Evolutionary conservation across 2,329 filamentous ascomycete genomes (phyloP).

Genomic region (Exophiala spinifera): DNA sequence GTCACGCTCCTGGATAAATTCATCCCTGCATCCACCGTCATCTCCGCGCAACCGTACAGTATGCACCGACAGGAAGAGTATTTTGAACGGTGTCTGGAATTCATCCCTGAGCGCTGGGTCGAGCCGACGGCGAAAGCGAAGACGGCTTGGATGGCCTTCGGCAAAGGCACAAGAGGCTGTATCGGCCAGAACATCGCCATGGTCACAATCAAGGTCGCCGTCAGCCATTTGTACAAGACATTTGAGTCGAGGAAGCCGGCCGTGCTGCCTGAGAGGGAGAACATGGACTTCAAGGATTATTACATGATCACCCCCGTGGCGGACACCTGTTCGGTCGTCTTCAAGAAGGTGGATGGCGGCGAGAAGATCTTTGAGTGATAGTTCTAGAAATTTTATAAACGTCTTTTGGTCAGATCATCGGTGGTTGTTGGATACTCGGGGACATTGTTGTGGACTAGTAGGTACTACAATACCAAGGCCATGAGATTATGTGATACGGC

Average conservation of each 20-base stretch:
- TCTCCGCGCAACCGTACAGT: conserved; percentile 72
- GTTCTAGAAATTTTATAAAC: neutral
- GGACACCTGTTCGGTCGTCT: conserved; percentile 9
- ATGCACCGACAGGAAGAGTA: conserved; percentile 53
- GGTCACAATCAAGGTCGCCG: conserved; percentile 10
- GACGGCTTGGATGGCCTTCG: conserved; percentile 47
- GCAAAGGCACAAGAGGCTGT: conserved; percentile 47
- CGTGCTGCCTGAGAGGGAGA: conserved; percentile 5
- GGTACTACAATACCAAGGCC: too few relatives aligned
- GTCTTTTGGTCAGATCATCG: too few relatives aligned
- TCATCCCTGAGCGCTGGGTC: conserved; percentile 46
- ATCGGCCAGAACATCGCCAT: conserved; percentile 49
- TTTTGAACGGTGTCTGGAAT: conserved; percentile 36
- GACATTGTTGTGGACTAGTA: too few relatives aligned
- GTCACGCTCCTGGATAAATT: conserved; percentile 63
- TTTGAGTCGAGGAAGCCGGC: conserved; percentile 7
- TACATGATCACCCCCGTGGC: conserved; percentile 10
- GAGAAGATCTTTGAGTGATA: neutral
- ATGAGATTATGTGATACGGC: too few relatives aligned
- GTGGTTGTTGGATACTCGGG: too few relatives aligned
- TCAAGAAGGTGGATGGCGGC: conserved; percentile 2
- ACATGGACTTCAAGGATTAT: conserved; percentile 15
- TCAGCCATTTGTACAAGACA: conserved; percentile 12
- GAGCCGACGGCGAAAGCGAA: conserved; percentile 21
- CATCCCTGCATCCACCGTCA: conserved; percentile 66